Evolutionary conservation across 352 stramenopile genomes (phyloP).

Genomic region (Globisporangium uncinulatum): DNA sequence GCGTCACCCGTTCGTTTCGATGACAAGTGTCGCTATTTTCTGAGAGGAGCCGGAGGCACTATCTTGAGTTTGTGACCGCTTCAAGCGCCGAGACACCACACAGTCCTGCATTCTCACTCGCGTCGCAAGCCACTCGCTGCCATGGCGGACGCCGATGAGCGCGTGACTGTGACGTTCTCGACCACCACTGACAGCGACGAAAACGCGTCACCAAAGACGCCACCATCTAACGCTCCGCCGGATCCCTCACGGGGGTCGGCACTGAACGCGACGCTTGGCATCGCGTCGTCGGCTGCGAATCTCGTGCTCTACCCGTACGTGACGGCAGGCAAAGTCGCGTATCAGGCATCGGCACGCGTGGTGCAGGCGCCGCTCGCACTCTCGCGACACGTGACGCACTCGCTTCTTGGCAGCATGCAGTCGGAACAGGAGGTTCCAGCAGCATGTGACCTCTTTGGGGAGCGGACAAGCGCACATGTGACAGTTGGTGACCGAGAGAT

Average conservation of each 20-base stretch:
- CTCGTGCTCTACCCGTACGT: conserved; percentile 63
- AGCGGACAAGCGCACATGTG: conserved; percentile 17
- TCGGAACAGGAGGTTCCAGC: background rate
- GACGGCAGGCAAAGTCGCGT: conserved; percentile 44
- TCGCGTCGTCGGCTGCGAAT: conserved; percentile 52
- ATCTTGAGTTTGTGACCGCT: too few relatives aligned
- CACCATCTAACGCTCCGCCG: background rate
- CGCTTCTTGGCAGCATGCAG: conserved; percentile 15
- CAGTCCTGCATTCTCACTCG: background rate
- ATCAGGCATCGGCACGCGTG: conserved; percentile 49
- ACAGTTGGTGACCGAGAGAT: background rate
- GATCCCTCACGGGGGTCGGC: background rate
- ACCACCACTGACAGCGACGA: background rate
- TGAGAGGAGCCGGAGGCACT: too few relatives aligned
- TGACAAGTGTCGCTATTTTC: too few relatives aligned
- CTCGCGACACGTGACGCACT: conserved; percentile 41
- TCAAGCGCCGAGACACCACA: too few relatives aligned
- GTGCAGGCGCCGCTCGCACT: conserved; percentile 54
- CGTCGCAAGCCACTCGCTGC: background rate
- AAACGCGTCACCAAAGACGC: background rate
- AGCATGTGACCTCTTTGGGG: conserved; percentile 46
- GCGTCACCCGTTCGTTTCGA: too few relatives aligned
- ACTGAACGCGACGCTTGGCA: conserved; percentile 46
- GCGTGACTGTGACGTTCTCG: background rate
- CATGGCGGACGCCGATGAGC: background rate